Conservation (phyloP, 306 rosid genomes). For the Casuarina equisetifolia region DNA sequence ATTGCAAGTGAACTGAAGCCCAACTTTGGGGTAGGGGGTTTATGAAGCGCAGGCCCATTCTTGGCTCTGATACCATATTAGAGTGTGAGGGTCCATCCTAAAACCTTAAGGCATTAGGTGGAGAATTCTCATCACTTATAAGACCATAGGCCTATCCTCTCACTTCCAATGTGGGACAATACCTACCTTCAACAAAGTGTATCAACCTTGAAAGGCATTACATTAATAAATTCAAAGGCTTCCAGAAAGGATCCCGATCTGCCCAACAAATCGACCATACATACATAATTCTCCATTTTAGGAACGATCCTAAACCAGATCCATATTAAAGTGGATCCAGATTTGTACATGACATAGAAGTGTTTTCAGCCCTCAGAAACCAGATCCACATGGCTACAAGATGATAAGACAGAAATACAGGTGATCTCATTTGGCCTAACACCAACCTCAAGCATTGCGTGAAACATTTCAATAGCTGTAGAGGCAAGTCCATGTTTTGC, state of each 20-base stretch:
- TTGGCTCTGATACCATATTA: too few relatives aligned
- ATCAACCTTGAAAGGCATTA: slow-evolving; percentile 61
- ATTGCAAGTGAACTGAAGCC: too few relatives aligned
- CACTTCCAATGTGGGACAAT: too few relatives aligned
- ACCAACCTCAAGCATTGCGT: slow-evolving; percentile 53
- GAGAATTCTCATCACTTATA: too few relatives aligned
- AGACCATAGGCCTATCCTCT: too few relatives aligned
- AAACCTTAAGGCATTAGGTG: too few relatives aligned
- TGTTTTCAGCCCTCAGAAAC: slow-evolving; percentile 57
- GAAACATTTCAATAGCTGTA: slow-evolving; percentile 54
- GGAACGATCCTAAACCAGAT: slow-evolving; percentile 37
- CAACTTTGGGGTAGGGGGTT: too few relatives aligned
- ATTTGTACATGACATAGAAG: slow-evolving; percentile 45
- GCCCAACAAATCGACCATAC: slow-evolving; percentile 64
- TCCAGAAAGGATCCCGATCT: slow-evolving; percentile 62
- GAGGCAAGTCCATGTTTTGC: slow-evolving; percentile 62
- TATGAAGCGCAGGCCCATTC: too few relatives aligned
- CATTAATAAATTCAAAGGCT: slow-evolving; percentile 48
- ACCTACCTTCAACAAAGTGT: too few relatives aligned
- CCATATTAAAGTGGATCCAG: slow-evolving; percentile 1
- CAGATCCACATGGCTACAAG: slow-evolving; percentile 67
- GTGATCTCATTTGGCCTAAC: slow-evolving; percentile 61
- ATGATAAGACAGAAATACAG: slow-evolving; percentile 63
- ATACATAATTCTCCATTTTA: slow-evolving; percentile 67
- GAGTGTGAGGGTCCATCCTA: too few relatives aligned